Base-by-base conservation (phyloP, 129 eudicot genomes). In the Pulicaria dysenterica region DNA sequence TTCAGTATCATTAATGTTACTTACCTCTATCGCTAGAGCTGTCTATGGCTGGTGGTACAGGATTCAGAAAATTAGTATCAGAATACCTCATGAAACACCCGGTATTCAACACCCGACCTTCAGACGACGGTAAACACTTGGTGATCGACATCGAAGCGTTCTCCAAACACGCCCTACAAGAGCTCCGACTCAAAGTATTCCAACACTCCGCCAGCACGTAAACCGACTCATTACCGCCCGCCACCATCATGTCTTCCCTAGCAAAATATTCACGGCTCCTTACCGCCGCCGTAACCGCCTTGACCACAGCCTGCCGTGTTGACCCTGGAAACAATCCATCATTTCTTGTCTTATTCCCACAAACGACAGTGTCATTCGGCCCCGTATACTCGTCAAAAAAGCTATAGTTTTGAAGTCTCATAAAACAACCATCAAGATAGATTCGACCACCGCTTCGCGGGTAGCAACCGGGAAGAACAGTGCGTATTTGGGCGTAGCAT, bases 71-170 rank as follows among this genome's bases (percentile, higher is more conserved):
- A 63, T 92, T 44, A 19, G 70, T 81, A 74, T 92, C 89, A 0
- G 97, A 92, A 72, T 92, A 92, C 84, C 96, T 89, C 85, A 91
- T 62, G 74, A 85, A 87, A 77, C 97, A 91, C 5, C 97, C 95
- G 0, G 95, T 88, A 53, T 87, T 76, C 79, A 91, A 39, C 4
- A 85, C 95, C 64, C 95, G 76, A 2, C 95, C 97, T 81, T 88
- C 91, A 0, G 91, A 79, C 88, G 79, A 82, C 17, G 88, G 92
- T 72, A 89, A 82, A 75, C 96, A 90, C 19, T 79, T 82, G 64
- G 74, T 64, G 31, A 87, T 69, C 9, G 75, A 61, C 10, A 63
- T 39, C 16, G 88, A 78, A 1, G 96, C 96, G 37, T 86, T 88
- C 70, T 80, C 80, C 80, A 91, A 72, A 60, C 96, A 91, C 6